phyloP scores from a whole-genome alignment of 2,329 filamentous ascomycete species.

The Xylaria sp. region DNA sequence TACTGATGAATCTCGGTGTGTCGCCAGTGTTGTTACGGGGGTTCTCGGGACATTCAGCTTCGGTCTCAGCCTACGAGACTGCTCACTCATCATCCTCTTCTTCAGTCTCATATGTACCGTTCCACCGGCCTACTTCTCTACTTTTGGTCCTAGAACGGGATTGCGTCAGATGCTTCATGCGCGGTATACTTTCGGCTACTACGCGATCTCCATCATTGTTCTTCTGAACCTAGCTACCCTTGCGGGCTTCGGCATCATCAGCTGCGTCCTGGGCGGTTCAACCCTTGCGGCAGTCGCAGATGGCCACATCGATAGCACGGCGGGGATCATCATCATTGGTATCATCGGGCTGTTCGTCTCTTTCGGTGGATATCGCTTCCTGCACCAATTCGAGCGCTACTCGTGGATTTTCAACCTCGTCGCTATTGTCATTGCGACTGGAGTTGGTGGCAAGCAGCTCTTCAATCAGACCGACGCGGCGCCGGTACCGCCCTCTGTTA shows the following conservation, averaged over 20 bases:
- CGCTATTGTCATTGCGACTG: slow-evolving; percentile 59
- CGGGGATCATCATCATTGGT: slow-evolving; percentile 71
- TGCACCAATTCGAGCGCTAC: slow-evolving; percentile 69
- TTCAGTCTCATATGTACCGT: slow-evolving; percentile 67
- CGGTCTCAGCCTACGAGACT: slow-evolving; percentile 66
- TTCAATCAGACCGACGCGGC: slow-evolving; percentile 20
- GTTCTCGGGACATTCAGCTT: slow-evolving; percentile 69
- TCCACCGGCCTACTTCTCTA: slow-evolving; percentile 67
- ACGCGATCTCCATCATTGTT: slow-evolving; percentile 68
- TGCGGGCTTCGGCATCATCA: slow-evolving; percentile 72
- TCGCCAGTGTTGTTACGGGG: slow-evolving; percentile 63
- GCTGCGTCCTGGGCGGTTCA: slow-evolving; percentile 69
- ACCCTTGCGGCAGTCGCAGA: slow-evolving; percentile 65
- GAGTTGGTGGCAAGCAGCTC: slow-evolving; percentile 29
- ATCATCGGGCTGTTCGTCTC: slow-evolving; percentile 68
- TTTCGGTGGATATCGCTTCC: slow-evolving; percentile 68
- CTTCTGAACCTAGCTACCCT: slow-evolving; percentile 72
- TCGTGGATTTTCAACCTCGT: slow-evolving; percentile 67
- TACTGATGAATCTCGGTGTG: neutral
- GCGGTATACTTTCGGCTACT: slow-evolving; percentile 70
- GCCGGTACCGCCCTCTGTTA: slow-evolving; percentile 2
- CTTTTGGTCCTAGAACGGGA: slow-evolving; percentile 69
- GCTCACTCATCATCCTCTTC: slow-evolving; percentile 71
- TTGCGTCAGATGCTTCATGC: slow-evolving; percentile 75
- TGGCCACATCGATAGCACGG: slow-evolving; percentile 61